These are phyloP conservation scores for Triticum monococcum DNA, from an alignment of 176 grass and related monocot species.

Conservation along the genomic window DNA sequence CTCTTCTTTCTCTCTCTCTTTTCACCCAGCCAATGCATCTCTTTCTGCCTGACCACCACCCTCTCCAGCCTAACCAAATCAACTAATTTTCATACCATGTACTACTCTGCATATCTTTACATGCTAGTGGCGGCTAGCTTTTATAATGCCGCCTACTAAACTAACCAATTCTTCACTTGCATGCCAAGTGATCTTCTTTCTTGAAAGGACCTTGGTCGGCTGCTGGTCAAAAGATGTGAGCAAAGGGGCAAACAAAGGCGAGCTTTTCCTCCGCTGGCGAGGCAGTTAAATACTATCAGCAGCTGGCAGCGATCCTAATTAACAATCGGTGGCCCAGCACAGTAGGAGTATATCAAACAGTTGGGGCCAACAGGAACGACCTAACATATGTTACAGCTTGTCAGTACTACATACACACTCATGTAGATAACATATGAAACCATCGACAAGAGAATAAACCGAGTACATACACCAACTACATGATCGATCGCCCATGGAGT, in stretches of 20 bases:
- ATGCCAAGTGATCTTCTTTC: slow-evolving; percentile 13
- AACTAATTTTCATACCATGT: neutral
- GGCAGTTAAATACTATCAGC: neutral
- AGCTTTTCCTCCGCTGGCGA: neutral
- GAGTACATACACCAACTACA: slow-evolving; percentile 1
- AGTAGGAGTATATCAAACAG: slow-evolving; percentile 31
- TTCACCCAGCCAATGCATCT: neutral
- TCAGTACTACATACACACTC: neutral
- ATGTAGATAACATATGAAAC: slow-evolving; percentile 24
- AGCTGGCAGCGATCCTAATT: slow-evolving; percentile 29
- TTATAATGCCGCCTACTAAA: neutral
- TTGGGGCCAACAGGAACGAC: slow-evolving; percentile 1
- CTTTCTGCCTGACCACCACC: neutral
- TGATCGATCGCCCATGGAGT: neutral
- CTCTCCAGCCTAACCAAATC: neutral
- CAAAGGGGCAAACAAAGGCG: neutral
- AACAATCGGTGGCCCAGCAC: slow-evolving; percentile 15
- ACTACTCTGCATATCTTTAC: neutral
- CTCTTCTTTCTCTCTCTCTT: neutral
- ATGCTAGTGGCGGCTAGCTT: neutral
- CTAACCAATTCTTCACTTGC: slow-evolving; percentile 25
- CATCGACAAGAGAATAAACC: neutral
- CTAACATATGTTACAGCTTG: neutral
- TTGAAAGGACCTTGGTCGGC: neutral
- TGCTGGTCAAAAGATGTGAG: slow-evolving; percentile 38